Evolutionary conservation across 768 basidiomycete species (phyloP).

Genomic region (Tylopilus plumbeoviolaceoides): DNA sequence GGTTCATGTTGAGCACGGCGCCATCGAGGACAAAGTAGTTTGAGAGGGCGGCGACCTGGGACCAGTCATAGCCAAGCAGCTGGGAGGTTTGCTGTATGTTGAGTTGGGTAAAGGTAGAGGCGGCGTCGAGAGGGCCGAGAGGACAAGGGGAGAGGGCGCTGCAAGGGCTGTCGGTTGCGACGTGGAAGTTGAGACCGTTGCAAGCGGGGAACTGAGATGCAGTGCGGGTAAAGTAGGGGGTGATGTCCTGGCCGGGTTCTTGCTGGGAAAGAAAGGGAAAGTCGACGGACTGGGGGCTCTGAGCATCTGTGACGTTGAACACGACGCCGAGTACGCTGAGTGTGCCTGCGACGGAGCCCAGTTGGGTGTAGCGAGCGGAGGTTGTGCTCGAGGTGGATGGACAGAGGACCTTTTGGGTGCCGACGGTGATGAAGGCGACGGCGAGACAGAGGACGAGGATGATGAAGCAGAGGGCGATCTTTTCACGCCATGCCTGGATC

Average conservation of each 20-base stretch:
- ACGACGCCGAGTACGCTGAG: slow-evolving; percentile 75
- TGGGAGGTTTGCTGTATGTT: slow-evolving; percentile 61
- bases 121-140: slow-evolving; percentile 54
- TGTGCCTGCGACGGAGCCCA: slow-evolving; percentile 56
- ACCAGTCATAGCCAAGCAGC: slow-evolving; percentile 88
- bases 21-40: slow-evolving; percentile 91
- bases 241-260: slow-evolving; percentile 82
- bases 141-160: slow-evolving; percentile 55
- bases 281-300: slow-evolving; percentile 46
- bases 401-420: slow-evolving; percentile 89
- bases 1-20: slow-evolving; percentile 86
- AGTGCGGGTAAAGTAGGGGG: slow-evolving; percentile 75
- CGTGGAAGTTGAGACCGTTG: slow-evolving; percentile 53
- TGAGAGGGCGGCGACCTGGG: slow-evolving; percentile 65
- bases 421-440: slow-evolving; percentile 92
- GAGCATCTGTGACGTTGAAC: slow-evolving; percentile 64
- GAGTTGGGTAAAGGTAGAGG: slow-evolving; percentile 57
- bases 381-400: slow-evolving; percentile 50
- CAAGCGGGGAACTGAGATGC: slow-evolving; percentile 66
- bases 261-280: slow-evolving; percentile 52
- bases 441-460: slow-evolving; percentile 70
- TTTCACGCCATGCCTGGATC: slow-evolving; percentile 96
- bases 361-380: slow-evolving; percentile 42
- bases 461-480: slow-evolving; percentile 89
- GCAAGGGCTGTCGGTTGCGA: slow-evolving; percentile 77